These are phyloP conservation scores for Turnera subulata DNA, from an alignment of 345 rosid species.

Conservation along the genomic window DNA sequence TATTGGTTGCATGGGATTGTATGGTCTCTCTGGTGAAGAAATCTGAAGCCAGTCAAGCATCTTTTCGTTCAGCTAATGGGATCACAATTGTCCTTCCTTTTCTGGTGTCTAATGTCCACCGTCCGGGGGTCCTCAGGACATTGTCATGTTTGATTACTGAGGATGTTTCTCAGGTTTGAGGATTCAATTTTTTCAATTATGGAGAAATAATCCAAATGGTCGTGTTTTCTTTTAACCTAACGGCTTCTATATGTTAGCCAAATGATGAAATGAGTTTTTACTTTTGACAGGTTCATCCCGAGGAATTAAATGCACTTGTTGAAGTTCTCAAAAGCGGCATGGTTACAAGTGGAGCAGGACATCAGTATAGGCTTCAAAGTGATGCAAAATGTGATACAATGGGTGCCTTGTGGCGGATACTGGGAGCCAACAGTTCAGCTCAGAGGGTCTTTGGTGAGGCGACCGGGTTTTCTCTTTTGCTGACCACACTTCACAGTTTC, in stretches of 20 bases:
- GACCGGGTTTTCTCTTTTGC: constrained; percentile 93
- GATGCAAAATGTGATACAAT: constrained; percentile 96
- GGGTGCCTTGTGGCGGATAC: constrained; percentile 96
- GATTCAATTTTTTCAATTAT: not conserved
- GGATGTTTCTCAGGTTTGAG: constrained; percentile 73
- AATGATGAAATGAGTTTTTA: constrained; percentile 5
- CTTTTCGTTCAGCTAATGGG: constrained; percentile 89
- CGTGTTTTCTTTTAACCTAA: not conserved
- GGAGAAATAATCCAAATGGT: not conserved
- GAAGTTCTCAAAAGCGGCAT: constrained; percentile 97
- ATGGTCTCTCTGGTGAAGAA: constrained; percentile 87
- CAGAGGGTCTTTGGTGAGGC: constrained; percentile 95
- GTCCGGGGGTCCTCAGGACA: constrained; percentile 81
- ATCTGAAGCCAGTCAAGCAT: constrained; percentile 84
- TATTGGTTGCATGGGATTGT: constrained; percentile 92
- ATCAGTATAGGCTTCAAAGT: constrained; percentile 82
- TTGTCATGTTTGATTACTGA: constrained; percentile 94
- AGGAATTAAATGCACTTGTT: constrained; percentile 82
- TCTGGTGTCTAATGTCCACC: constrained; percentile 72
- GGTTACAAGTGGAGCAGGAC: constrained; percentile 82
- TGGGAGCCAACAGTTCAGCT: constrained; percentile 77
- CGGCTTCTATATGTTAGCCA: not conserved
- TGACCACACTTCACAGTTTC: constrained; percentile 87
- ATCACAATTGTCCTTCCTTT: constrained; percentile 82
- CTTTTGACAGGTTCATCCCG: constrained; percentile 75